Evolutionary conservation across 164 flowering plant species (phyloP), one percentile per base, ranked within the genome.

Genomic region (Magnolia officinalis): DNA sequence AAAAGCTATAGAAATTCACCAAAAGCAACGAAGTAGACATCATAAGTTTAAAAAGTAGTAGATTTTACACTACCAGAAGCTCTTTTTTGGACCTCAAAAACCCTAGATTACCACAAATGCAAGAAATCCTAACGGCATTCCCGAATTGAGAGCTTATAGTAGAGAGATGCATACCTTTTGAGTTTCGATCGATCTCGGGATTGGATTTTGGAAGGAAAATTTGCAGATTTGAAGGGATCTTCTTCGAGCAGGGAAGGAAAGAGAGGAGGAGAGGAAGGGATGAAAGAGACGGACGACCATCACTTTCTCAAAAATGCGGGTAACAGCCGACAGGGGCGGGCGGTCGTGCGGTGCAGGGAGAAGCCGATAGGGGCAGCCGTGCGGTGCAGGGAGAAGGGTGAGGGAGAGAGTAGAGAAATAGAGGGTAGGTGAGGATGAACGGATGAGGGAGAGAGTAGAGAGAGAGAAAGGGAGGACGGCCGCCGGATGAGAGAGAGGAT

Each of bases 271-370:
- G 50, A 31, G 7, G 10, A 31, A 55, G 61, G 80, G 76, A 8
- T 52, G 72, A 23, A n/a, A 21, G 6, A 79, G 29, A 66, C 81
- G 75, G 68, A 79, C n/a, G 71, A 78, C 81, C 81, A 79, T 79
- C 69, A 19, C 14, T 24, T 37, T 37, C 45, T 37, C 45, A 37
- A 37, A 24, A 37, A 37, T 37, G 45, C 1, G 1, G 26, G 26
- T 24, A 24, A 24, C 1, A 24, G 1, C 26, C 1, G 26, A 24
- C 1, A 24, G 26, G 26, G 26, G 26, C 26, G 26, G 26, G 26
- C 26, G 1, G 26, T 24, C 26, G 26, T 24, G 26, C 1, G 26
- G 26, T 24, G 26, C 26, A 24, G 26, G 26, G 26, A 24, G 26
- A 24, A 24, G 26, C 26, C 1, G 26, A 24, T 1, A 24, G 26